These are phyloP conservation scores for Pseudogymnoascus sp. DNA, from an alignment of 2,329 filamentous ascomycete species.

Conservation along the genomic window DNA sequence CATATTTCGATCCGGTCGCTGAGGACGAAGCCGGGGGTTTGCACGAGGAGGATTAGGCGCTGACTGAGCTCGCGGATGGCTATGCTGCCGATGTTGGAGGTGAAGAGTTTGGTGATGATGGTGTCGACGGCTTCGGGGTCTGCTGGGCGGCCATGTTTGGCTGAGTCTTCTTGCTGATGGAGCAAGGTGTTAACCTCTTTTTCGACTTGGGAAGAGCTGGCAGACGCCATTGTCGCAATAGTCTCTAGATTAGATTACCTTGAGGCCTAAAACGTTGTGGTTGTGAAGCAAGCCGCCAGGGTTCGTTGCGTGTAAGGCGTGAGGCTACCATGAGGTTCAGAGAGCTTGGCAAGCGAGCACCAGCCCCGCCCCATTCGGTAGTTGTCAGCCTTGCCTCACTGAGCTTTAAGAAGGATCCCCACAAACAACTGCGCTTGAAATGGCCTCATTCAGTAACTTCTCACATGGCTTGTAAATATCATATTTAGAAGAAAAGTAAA, in stretches of 20 bases:
- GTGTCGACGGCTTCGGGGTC: slow-evolving; percentile 26
- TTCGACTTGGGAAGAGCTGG: slow-evolving; percentile 41
- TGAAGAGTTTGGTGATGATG: slow-evolving; percentile 31
- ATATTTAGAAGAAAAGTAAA: not conserved
- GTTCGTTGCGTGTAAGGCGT: not conserved
- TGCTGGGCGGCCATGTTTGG: slow-evolving; percentile 19
- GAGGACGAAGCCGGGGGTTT: slow-evolving; percentile 48
- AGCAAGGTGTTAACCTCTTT: slow-evolving; percentile 34
- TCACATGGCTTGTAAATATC: not conserved
- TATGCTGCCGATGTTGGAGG: slow-evolving; percentile 28
- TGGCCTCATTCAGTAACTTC: not conserved
- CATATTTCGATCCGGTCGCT: slow-evolving; percentile 71
- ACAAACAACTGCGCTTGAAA: not conserved
- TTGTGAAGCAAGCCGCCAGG: not conserved
- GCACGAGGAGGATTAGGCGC: slow-evolving; percentile 60
- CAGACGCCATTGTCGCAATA: slow-evolving; percentile 26
- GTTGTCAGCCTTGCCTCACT: not conserved
- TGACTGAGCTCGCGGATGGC: slow-evolving; percentile 27
- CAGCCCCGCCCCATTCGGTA: not conserved
- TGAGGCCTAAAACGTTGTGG: not conserved
- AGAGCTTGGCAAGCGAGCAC: not conserved
- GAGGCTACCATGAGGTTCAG: not conserved
- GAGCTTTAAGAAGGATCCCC: not conserved
- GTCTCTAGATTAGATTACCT: not conserved
- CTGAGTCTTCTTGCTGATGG: slow-evolving; percentile 43